A percentile compares a stretch with the other conserved stretches of the same genome.
These are phyloP conservation scores for Trichoderma simmonsii DNA, from an alignment of 2,329 filamentous ascomycete genomes.

Conservation along the genomic window DNA sequence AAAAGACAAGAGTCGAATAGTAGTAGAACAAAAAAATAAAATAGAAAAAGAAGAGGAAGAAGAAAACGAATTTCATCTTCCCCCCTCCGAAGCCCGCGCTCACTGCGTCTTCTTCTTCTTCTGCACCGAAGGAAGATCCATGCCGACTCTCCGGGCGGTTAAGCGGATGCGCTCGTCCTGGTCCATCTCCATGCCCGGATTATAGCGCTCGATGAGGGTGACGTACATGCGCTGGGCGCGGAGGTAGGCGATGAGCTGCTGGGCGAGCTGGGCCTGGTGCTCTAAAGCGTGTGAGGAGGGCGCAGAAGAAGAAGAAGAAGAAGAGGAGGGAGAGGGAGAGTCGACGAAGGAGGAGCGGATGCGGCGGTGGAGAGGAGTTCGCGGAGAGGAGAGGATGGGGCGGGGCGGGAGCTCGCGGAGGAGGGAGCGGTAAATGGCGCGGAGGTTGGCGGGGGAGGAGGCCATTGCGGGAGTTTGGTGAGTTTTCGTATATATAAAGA, in stretches of 20 bases:
- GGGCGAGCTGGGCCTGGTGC: slow-evolving; percentile 43
- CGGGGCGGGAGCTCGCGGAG: slow-evolving; percentile 84
- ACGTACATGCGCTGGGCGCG: slow-evolving; percentile 82
- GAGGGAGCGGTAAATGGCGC: slow-evolving; percentile 81
- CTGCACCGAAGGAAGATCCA: slow-evolving; percentile 65
- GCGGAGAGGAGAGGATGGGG: slow-evolving; percentile 50
- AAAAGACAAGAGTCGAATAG: not conserved
- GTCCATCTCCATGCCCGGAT: slow-evolving; percentile 85
- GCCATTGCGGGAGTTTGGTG: slow-evolving; percentile 26
- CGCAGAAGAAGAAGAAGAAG: slow-evolving; percentile 28
- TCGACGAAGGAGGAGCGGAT: slow-evolving; percentile 31
- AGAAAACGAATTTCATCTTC: no score
- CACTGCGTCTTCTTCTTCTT: not conserved
- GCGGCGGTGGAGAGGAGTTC: slow-evolving; percentile 49
- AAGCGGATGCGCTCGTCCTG: slow-evolving; percentile 80
- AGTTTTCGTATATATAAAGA: not conserved
- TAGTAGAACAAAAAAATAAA: not conserved
- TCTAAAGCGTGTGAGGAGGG: slow-evolving; percentile 30
- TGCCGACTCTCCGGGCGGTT: slow-evolving; percentile 82
- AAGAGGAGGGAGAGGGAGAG: slow-evolving; percentile 31
- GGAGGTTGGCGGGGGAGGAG: slow-evolving; percentile 50
- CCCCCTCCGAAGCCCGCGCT: not conserved
- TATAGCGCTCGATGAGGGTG: slow-evolving; percentile 83
- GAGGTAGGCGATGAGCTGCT: slow-evolving; percentile 77
- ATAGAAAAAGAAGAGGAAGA: not conserved